These are phyloP conservation scores for Aaosphaeria pasadenensis DNA, from an alignment of 2,329 filamentous ascomycete genomes.

Conservation along the genomic window DNA sequence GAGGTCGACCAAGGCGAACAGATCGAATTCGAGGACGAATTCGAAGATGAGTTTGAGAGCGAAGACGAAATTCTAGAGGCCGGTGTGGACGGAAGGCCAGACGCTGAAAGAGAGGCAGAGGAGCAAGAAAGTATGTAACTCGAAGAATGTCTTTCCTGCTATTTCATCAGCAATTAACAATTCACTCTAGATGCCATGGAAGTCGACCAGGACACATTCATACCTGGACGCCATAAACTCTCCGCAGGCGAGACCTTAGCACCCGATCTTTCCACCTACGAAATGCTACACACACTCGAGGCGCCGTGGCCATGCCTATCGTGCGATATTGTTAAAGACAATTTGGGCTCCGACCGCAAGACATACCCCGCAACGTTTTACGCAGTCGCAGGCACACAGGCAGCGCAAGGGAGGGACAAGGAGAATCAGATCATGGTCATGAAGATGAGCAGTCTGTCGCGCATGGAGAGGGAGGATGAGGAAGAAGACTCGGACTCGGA, in stretches of 20 bases:
- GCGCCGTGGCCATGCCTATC: constrained; percentile 97
- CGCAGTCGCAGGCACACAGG: constrained; percentile 91
- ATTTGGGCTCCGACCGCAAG: constrained; percentile 82
- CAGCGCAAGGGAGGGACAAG: constrained; percentile 67
- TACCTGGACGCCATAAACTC: constrained; percentile 88
- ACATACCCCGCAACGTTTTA: constrained; percentile 96
- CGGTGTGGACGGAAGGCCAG: constrained; percentile 86
- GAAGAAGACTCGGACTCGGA: constrained; percentile 65
- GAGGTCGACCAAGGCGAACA: constrained; percentile 49
- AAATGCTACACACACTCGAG: constrained; percentile 93
- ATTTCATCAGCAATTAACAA: constrained; percentile 2
- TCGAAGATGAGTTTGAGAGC: constrained; percentile 87
- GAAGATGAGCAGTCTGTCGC: constrained; percentile 89
- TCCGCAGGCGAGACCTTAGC: constrained; percentile 87
- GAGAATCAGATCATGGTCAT: constrained; percentile 96
- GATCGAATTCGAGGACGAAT: constrained; percentile 90
- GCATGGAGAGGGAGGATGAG: constrained; percentile 76
- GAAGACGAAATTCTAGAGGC: constrained; percentile 92
- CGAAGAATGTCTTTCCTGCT: not conserved
- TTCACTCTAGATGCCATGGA: constrained; percentile 70
- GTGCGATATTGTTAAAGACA: constrained; percentile 86
- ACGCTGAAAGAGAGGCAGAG: constrained; percentile 88
- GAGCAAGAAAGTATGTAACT: constrained; percentile 64
- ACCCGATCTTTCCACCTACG: constrained; percentile 90
- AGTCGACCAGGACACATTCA: constrained; percentile 90